Evolutionary conservation across 371 early-diverging fungal genomes (phyloP), one percentile per base, ranked within the genome.

Genomic region (Mucor mucedo): DNA sequence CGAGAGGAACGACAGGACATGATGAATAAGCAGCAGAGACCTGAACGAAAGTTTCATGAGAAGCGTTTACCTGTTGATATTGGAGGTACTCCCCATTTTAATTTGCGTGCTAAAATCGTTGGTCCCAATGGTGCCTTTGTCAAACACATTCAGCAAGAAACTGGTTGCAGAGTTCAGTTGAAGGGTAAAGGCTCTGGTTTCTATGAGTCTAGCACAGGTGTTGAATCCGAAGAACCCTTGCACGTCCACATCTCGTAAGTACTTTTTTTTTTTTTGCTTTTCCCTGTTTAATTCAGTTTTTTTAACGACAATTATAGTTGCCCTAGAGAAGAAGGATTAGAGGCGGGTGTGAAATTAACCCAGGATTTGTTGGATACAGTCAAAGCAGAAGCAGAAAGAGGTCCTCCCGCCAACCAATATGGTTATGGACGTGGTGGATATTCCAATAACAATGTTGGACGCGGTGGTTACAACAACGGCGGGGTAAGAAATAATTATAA

Each of bases 101-200:
- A 94, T 65, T 78, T 91, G 35, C 84, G 93, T 13, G 91, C 92
- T 16, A 95, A 95, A 73, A 85, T 95, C 48, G 89, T 95, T 40
- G 96, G 96, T 8, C 93, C 93, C 47, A 82, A 80, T 41, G 96
- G 96, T 30, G 84, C 86, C 13, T 93, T 90, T 76, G 90, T 95
- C 33, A 93, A 94, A 73, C 93, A 93, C 70, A 93, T 95, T 62
- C 91, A 94, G 66, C 84, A 84, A 54, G 90, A 89, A 62, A 92
- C 96, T 3, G 83, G 87, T 1, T 87, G 91, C 13, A 78, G 89
- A 11, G 89, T 95, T 7, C 91, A 93, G 49, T 76, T 93, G 38
- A 89, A 90, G 47, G 96, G 96, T 2, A 78, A 78, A 44, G 96
- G 96, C 2, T 95, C 95, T 9, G 95, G 94, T 2, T 95, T 83